phyloP scores from a whole-genome alignment of 805 yeast genomes.

The Suhomyces sp. region DNA sequence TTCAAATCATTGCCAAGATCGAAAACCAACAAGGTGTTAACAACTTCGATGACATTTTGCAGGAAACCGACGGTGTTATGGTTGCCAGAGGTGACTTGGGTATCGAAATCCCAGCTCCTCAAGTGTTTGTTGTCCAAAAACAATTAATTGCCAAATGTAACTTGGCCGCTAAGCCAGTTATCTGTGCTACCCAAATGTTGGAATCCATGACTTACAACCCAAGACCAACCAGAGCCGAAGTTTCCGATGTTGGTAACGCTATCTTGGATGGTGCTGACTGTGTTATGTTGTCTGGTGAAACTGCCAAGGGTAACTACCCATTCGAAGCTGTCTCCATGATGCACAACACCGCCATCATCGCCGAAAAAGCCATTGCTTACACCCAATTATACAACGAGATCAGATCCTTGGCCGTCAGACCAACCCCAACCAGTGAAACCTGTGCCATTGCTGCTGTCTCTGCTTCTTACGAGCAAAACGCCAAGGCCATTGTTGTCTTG shows the following conservation, averaged over 20 bases:
- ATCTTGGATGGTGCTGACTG: constrained; percentile 99
- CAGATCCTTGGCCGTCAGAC: constrained; percentile 79
- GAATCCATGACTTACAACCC: constrained; percentile 99
- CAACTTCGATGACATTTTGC: constrained; percentile 95
- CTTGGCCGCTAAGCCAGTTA: constrained; percentile 98
- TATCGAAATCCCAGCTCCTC: constrained; percentile 98
- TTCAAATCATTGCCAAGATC: constrained; percentile 95
- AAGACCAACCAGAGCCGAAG: constrained; percentile 99
- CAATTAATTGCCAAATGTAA: constrained; percentile 98
- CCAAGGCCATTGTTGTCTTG: constrained; percentile 94
- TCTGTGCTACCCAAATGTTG: constrained; percentile 99
- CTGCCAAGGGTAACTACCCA: constrained; percentile 99
- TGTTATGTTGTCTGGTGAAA: constrained; percentile 99
- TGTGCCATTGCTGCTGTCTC: constrained; percentile 96
- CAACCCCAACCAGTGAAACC: constrained; percentile 93
- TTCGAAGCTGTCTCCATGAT: constrained; percentile 96
- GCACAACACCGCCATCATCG: constrained; percentile 95
- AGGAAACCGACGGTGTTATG: constrained; percentile 98
- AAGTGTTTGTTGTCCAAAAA: constrained; percentile 97
- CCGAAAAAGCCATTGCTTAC: constrained; percentile 96
- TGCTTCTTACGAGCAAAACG: constrained; percentile 93
- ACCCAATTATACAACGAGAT: constrained; percentile 79
- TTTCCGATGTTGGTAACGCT: constrained; percentile 98
- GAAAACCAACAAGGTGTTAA: constrained; percentile 99
- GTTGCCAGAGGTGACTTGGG: constrained; percentile 99